These are phyloP conservation scores for Epichloe sp. DNA, from an alignment of 2,329 filamentous ascomycete genomes.

Conservation along the genomic window DNA sequence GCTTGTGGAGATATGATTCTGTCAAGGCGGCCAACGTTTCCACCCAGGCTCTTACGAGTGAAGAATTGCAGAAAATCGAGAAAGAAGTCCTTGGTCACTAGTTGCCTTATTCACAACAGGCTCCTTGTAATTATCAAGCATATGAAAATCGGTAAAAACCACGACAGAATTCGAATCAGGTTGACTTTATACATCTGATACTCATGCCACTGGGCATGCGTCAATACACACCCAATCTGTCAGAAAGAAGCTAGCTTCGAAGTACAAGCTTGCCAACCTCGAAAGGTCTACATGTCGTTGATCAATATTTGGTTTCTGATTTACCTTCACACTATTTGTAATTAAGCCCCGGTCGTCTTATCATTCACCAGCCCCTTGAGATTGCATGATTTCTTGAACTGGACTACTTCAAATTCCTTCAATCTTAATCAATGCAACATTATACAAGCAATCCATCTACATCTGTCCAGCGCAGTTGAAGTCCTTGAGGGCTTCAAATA, in stretches of 20 bases:
- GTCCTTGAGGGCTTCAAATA: constrained; percentile 71
- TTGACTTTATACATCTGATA: too few relatives aligned
- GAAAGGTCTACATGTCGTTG: too few relatives aligned
- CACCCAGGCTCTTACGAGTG: constrained; percentile 24
- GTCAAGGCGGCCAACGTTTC: constrained; percentile 27
- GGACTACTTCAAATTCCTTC: neutral
- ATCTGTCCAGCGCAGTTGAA: constrained; percentile 51
- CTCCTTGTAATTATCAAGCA: neutral
- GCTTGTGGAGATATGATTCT: constrained; percentile 45
- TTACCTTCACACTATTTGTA: too few relatives aligned
- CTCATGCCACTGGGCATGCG: too few relatives aligned
- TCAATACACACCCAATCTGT: too few relatives aligned
- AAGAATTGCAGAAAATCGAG: constrained; percentile 30
- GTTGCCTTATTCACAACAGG: neutral
- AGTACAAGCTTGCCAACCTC: too few relatives aligned
- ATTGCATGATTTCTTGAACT: neutral
- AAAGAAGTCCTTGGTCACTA: constrained; percentile 30
- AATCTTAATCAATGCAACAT: neutral
- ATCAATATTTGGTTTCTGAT: too few relatives aligned
- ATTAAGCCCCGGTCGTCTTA: too few relatives aligned
- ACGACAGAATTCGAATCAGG: neutral
- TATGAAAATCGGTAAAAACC: neutral
- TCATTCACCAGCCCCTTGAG: neutral
- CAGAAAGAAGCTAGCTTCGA: too few relatives aligned
- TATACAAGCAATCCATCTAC: constrained; percentile 11